A percentile compares a stretch with the other conserved stretches of the same genome.
These are phyloP conservation scores for Talaromyces sp. DNA, from an alignment of 2,329 filamentous ascomycete genomes.

Conservation along the genomic window DNA sequence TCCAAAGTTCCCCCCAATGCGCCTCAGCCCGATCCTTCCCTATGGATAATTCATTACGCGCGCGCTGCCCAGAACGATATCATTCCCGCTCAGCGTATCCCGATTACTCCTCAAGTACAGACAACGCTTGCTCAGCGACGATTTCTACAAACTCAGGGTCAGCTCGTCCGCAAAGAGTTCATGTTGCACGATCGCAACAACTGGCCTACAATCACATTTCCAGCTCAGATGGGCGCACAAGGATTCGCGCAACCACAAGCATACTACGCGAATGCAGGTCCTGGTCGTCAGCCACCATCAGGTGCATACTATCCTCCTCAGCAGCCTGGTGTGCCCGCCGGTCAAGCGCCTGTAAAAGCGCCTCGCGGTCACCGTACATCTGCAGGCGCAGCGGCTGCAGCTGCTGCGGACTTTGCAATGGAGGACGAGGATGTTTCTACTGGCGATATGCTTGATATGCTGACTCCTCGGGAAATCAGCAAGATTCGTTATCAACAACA, in stretches of 20 bases:
- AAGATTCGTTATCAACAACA: slow-evolving; percentile 85
- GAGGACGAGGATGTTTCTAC: slow-evolving; percentile 87
- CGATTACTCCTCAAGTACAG: slow-evolving; percentile 41
- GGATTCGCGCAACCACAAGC: slow-evolving; percentile 49
- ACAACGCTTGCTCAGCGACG: slow-evolving; percentile 48
- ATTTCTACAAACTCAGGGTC: slow-evolving; percentile 68
- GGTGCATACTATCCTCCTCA: slow-evolving; percentile 32
- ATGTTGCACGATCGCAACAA: slow-evolving; percentile 86
- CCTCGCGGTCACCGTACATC: slow-evolving; percentile 46
- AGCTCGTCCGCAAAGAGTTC: slow-evolving; percentile 86
- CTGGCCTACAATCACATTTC: slow-evolving; percentile 81
- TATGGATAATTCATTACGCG: slow-evolving; percentile 91
- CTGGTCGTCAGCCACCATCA: slow-evolving; percentile 32
- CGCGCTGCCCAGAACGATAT: slow-evolving; percentile 71
- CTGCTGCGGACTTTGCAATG: slow-evolving; percentile 50
- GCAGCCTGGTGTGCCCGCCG: slow-evolving; percentile 22
- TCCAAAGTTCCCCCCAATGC: slow-evolving; percentile 65
- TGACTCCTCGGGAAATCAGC: slow-evolving; percentile 87
- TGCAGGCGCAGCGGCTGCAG: slow-evolving; percentile 33
- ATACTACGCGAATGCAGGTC: slow-evolving; percentile 38
- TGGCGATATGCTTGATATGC: slow-evolving; percentile 83
- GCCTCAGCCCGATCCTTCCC: slow-evolving; percentile 69
- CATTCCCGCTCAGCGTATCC: slow-evolving; percentile 62
- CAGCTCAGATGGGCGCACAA: slow-evolving; percentile 51
- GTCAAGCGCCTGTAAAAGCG: slow-evolving; percentile 29